Evolutionary conservation across 176 grass and related monocot species (phyloP), one percentile per base, ranked within the genome.

Genomic region (Oryza australiensis): DNA sequence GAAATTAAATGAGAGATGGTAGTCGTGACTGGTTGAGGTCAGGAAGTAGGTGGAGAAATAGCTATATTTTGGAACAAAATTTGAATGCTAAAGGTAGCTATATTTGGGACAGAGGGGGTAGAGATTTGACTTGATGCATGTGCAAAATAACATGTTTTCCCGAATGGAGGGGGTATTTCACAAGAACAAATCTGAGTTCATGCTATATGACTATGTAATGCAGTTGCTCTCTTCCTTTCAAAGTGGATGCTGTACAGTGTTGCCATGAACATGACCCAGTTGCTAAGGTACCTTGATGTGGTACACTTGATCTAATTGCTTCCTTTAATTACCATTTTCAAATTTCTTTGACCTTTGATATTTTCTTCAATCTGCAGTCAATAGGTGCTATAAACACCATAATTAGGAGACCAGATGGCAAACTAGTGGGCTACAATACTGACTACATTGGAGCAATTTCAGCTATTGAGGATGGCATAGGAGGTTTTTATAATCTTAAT

Each of bases 371-470:
- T 83, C 26, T 89, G 16, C 87, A 98, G 96, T 91, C 90, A 69
- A 98, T 98, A 76, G 96, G 96, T 60, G 96, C 96, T 26, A 90
- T 98, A 89, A 98, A 93, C 84, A 98, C 92, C 34, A 88, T 95
- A 80, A 86, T 98, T 79, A 90, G 82, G 76, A 88, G 82, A 80
- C 57, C 86, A 41, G 85, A 98, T 88, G 92, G 89, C 24, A 98
- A 95, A 82, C 76, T 98, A 88, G 80, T 95, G 43, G 95, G 92
- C 59, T 95, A 93, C 88, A 98, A 98, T 83, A 98, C 92, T 32
- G 95, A 95, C 73, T 98, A 98, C 64, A 74, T 95, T 86, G 95
- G 95, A 88, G 92, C 95, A 79, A 95, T 98, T 84, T 98, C 95
- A 88, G 95, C 95, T 64, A 95, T 95, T 85, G 95, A 95, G 86